These are phyloP conservation scores for Penicillium sp. DNA, from an alignment of 2,329 filamentous ascomycete species.

Conservation along the genomic window DNA sequence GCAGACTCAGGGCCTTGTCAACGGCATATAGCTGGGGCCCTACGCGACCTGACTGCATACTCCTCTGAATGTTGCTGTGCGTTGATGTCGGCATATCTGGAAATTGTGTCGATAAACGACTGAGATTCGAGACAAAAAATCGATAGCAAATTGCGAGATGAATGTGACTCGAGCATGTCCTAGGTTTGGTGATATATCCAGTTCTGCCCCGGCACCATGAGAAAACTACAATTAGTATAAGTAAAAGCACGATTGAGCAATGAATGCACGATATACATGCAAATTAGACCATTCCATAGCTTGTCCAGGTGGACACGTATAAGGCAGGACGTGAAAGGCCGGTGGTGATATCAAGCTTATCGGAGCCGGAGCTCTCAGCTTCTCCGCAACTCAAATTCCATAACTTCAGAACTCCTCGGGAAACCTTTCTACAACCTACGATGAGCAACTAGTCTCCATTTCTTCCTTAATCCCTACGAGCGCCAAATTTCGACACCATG, in stretches of 20 bases:
- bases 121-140: background rate
- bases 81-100: background rate
- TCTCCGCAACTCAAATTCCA: slow-evolving; percentile 21
- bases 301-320: background rate
- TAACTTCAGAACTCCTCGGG: slow-evolving; percentile 19
- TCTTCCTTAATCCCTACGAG: background rate
- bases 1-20: slow-evolving; percentile 26
- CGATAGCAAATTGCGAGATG: background rate
- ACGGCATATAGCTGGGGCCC: slow-evolving; percentile 26
- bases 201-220: background rate
- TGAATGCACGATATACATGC: background rate
- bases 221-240: background rate
- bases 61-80: background rate
- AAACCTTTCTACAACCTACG: slow-evolving; percentile 6
- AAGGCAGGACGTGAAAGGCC: background rate
- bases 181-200: background rate
- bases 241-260: background rate
- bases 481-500: slow-evolving; percentile 35
- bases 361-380: slow-evolving; percentile 18
- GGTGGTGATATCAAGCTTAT: slow-evolving; percentile 12
- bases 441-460: background rate
- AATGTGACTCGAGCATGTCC: background rate
- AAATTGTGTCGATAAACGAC: background rate
- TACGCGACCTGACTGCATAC: background rate
- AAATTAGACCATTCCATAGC: background rate